Evolutionary conservation across 805 yeast genomes (phyloP), one percentile per base, ranked within the genome.

Genomic region (Cyberlindnera suaveolens): DNA sequence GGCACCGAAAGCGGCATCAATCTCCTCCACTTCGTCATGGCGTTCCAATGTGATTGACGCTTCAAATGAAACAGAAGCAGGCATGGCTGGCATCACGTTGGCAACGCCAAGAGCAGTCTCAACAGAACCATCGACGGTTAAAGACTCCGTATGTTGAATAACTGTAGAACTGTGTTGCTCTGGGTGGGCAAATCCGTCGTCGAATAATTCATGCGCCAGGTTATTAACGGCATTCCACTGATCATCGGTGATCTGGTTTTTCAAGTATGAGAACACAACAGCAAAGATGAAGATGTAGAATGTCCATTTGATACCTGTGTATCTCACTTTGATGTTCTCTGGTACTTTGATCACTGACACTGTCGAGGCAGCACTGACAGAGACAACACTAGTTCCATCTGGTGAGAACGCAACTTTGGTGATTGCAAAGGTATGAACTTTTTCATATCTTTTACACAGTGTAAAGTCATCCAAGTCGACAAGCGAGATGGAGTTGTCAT

Each of bases 391-490:
- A 40, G 74, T 64, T 7, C 90, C 88, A 57, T 78, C 71, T 13
- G 85, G 82, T 5, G 88, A 80, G 46, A 87, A 80, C 3, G 77
- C 67, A 9, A 86, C 77, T 36, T 75, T 72, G 0, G 96, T 88
- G 41, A 88, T 80, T 20, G 95, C 88, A 60, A 85, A 85, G 8
- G 73, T 67, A 60, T 89, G 96, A n/a, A 85, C 79, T 47, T 82
- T 75, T 35, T 73, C 72, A 43, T 78, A 66, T 6, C 70, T 64
- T 44, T 73, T 77, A 20, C 78, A 53, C 11, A 72, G 61, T 35
- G 72, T 69, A 46, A 89, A 73, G 47, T 72, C 77, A 3, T 70
- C 65, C 14, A 74, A 59, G 34, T 74, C 71, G 11, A 80, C 60
- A n/a, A 89, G 52, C 1, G 77, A 64, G 11, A 89, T 65, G 2